Evolutionary conservation across 2,329 filamentous ascomycete species (phyloP).

Genomic region (Aulographum hederae): DNA sequence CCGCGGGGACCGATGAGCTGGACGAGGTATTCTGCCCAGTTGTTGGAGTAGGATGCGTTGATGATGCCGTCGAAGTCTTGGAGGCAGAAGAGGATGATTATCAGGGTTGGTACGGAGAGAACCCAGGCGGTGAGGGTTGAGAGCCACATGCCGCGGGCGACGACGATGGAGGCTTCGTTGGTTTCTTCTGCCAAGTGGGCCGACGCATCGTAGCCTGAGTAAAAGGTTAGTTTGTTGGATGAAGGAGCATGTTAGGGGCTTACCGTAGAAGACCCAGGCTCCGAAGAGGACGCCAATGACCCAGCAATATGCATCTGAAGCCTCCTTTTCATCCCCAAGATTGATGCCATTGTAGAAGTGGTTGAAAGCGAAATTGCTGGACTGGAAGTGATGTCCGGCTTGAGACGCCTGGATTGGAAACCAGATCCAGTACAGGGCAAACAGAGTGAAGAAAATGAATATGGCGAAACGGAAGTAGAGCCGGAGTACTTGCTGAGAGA

Average conservation of each 20-base stretch:
- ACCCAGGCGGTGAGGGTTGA: slow-evolving; percentile 18
- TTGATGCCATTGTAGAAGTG: slow-evolving; percentile 23
- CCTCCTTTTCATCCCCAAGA: slow-evolving; percentile 13
- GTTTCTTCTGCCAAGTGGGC: slow-evolving; percentile 22
- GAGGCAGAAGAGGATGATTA: slow-evolving; percentile 22
- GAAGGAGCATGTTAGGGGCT: no score
- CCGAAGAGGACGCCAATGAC: slow-evolving; percentile 18
- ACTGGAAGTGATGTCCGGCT: slow-evolving; percentile 19
- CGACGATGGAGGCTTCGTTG: slow-evolving; percentile 16
- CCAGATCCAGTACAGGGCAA: slow-evolving; percentile 21
- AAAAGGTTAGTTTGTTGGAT: no score
- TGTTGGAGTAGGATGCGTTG: slow-evolving; percentile 17
- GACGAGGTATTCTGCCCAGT: slow-evolving; percentile 21
- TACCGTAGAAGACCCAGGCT: slow-evolving; percentile 12
- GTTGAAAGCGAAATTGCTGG: slow-evolving; percentile 14
- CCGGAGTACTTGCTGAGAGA: slow-evolving; percentile 15
- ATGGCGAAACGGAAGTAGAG: slow-evolving; percentile 20
- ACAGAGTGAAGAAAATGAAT: slow-evolving; percentile 17
- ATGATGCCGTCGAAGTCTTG: slow-evolving; percentile 22
- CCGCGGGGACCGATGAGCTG: slow-evolving; percentile 18
- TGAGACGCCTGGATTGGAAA: slow-evolving; percentile 18
- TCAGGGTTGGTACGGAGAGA: slow-evolving; percentile 19
- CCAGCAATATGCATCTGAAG: slow-evolving; percentile 20
- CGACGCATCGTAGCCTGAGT: slow-evolving; percentile 18
- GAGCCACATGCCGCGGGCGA: slow-evolving; percentile 22